A percentile compares a stretch with the other conserved stretches of the same genome.
Conservation (phyloP, 306 rosid species). For the Cercis canadensis region DNA sequence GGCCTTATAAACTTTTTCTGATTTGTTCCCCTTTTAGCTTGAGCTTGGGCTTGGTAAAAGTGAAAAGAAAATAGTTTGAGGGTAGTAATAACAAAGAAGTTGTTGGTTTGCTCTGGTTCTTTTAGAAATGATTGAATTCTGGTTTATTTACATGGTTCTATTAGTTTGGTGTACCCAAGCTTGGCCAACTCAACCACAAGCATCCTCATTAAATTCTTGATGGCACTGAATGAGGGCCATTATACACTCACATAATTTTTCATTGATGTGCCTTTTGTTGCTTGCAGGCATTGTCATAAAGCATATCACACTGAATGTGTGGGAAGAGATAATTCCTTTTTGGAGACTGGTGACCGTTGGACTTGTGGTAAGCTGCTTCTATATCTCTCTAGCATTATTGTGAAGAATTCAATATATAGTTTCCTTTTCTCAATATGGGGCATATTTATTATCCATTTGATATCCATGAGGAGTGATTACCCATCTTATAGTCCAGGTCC, state of each 20-base stretch:
- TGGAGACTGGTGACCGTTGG: conserved; percentile 45
- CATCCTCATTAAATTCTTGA: conserved; percentile 17
- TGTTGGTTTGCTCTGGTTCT: conserved; percentile 3
- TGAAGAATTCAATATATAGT: conserved; percentile 28
- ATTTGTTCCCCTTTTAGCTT: conserved; percentile 1
- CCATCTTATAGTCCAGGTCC: background rate
- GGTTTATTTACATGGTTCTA: background rate
- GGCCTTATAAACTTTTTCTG: background rate
- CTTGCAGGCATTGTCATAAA: conserved; percentile 73
- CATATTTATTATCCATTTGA: conserved; percentile 10
- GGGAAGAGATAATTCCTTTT: conserved; percentile 52
- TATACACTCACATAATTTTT: background rate
- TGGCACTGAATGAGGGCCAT: conserved; percentile 25
- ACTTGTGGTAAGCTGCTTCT: conserved; percentile 66
- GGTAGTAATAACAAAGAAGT: conserved; percentile 26
- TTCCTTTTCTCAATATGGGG: background rate
- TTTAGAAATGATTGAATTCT: background rate
- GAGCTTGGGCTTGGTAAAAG: conserved; percentile 14
- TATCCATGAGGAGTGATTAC: background rate
- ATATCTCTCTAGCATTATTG: conserved; percentile 27
- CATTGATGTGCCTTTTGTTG: conserved; percentile 38
- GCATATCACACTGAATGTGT: conserved; percentile 67
- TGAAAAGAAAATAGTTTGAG: background rate
- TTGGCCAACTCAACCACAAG: conserved; percentile 5
- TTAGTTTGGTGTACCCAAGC: conserved; percentile 4